Evolutionary conservation across 208 protist species (phyloP).

Genomic region (Sergeia podlipaevii): DNA sequence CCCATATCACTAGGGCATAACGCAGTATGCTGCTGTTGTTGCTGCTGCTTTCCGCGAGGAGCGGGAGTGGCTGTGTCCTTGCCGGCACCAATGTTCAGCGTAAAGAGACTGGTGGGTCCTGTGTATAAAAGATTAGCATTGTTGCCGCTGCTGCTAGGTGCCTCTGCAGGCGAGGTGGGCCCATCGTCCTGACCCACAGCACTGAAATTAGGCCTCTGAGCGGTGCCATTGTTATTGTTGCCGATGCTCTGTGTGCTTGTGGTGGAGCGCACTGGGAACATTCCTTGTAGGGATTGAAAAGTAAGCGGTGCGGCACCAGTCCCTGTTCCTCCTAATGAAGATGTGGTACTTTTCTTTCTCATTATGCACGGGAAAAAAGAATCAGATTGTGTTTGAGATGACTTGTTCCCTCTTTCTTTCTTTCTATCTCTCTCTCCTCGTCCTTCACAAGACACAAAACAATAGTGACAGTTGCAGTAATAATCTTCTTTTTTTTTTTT

Average conservation of each 20-base stretch:
- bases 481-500: no score
- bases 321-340: no score
- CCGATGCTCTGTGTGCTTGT: conserved; percentile 5
- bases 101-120: conserved; percentile 12
- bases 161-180: not conserved
- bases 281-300: conserved; percentile 11
- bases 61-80: not conserved
- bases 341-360: no score
- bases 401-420: no score
- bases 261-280: not conserved
- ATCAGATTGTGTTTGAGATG: no score
- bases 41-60: not conserved
- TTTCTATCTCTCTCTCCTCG: no score
- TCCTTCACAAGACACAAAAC: no score
- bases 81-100: not conserved
- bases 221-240: not conserved
- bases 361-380: no score
- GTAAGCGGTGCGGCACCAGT: conserved; percentile 8
- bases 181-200: not conserved
- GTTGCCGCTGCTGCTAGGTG: not conserved
- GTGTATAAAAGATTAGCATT: conserved; percentile 3
- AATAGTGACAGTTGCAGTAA: no score
- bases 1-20: conserved; percentile 28
- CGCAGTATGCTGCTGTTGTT: not conserved
- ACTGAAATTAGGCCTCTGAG: not conserved